phyloP scores from a whole-genome alignment of 768 basidiomycete genomes.

The Auricularia sp. region DNA sequence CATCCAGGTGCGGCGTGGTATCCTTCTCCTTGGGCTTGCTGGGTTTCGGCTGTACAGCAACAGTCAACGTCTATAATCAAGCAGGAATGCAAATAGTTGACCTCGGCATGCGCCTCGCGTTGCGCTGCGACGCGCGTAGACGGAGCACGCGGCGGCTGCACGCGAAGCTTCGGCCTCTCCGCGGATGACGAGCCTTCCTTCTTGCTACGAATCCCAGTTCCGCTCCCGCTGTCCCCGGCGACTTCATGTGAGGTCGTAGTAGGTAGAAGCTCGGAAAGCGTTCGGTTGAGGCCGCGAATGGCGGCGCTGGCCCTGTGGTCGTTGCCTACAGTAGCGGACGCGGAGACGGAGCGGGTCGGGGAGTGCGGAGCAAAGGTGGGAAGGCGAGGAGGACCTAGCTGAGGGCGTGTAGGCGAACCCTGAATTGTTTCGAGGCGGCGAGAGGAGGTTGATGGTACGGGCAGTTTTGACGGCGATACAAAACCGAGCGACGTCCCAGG shows the following conservation, averaged over 20 bases:
- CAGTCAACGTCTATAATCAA: not conserved
- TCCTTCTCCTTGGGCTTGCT: not conserved
- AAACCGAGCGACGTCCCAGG: constrained; percentile 69
- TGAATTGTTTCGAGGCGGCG: not conserved
- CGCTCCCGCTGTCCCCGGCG: no score
- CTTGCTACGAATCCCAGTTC: not conserved
- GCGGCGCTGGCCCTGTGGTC: not conserved
- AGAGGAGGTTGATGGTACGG: not conserved
- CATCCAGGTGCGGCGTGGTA: constrained; percentile 15
- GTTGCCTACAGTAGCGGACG: not conserved
- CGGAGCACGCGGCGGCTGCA: not conserved
- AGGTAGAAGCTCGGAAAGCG: not conserved
- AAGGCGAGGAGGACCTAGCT: not conserved
- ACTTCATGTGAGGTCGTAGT: not conserved
- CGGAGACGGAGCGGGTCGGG: not conserved
- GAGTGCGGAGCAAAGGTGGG: not conserved
- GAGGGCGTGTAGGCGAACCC: not conserved
- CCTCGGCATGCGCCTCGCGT: not conserved
- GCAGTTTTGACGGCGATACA: constrained; percentile 11
- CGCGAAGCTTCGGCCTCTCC: not conserved
- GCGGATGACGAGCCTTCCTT: not conserved
- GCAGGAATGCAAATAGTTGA: not conserved
- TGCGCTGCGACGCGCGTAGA: not conserved
- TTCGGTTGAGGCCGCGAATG: not conserved
- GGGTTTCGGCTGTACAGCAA: not conserved